A percentile compares a stretch with the other conserved stretches of the same genome.
Conservation (phyloP, 2,329 filamentous ascomycete species). For the Aspergillus pseudoviridinutans region DNA sequence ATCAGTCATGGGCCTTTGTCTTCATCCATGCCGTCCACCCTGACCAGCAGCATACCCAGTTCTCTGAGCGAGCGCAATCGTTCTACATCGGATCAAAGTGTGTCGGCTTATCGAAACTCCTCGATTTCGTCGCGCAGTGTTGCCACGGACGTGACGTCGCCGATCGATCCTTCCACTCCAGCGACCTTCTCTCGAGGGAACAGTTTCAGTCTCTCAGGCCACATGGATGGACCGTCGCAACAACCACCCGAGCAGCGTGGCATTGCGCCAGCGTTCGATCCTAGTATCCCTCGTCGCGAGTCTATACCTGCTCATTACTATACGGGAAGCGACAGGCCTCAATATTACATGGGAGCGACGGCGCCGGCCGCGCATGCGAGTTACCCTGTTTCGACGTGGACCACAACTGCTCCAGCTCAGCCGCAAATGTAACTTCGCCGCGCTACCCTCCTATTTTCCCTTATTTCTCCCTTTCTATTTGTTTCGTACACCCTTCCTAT, state of each 20-base stretch:
- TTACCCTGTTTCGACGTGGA: slow-evolving; percentile 36
- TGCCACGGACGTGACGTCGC: slow-evolving; percentile 35
- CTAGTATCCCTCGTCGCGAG: slow-evolving; percentile 33
- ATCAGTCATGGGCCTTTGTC: slow-evolving; percentile 31
- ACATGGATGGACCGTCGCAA: slow-evolving; percentile 27
- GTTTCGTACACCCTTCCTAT: slow-evolving; percentile 10
- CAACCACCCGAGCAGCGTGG: slow-evolving; percentile 31
- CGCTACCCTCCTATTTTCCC: slow-evolving; percentile 4
- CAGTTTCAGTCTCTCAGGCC: slow-evolving; percentile 35
- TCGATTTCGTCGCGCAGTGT: slow-evolving; percentile 38
- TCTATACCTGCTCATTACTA: slow-evolving; percentile 36
- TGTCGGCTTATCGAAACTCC: slow-evolving; percentile 37
- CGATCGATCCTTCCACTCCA: slow-evolving; percentile 35
- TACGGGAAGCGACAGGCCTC: slow-evolving; percentile 26
- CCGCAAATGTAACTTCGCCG: slow-evolving; percentile 31
- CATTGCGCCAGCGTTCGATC: slow-evolving; percentile 27
- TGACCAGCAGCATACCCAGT: slow-evolving; percentile 29
- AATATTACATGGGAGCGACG: slow-evolving; percentile 31
- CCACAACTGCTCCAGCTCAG: slow-evolving; percentile 35
- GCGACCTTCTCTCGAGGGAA: slow-evolving; percentile 32
- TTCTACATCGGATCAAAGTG: slow-evolving; percentile 34
- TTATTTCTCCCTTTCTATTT: slow-evolving; percentile 5
- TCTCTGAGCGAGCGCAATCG: slow-evolving; percentile 35
- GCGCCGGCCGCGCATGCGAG: slow-evolving; percentile 26
- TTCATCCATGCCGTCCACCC: slow-evolving; percentile 28